These are phyloP conservation scores for Exophiala sideris DNA, from an alignment of 2,329 filamentous ascomycete species.

Conservation along the genomic window DNA sequence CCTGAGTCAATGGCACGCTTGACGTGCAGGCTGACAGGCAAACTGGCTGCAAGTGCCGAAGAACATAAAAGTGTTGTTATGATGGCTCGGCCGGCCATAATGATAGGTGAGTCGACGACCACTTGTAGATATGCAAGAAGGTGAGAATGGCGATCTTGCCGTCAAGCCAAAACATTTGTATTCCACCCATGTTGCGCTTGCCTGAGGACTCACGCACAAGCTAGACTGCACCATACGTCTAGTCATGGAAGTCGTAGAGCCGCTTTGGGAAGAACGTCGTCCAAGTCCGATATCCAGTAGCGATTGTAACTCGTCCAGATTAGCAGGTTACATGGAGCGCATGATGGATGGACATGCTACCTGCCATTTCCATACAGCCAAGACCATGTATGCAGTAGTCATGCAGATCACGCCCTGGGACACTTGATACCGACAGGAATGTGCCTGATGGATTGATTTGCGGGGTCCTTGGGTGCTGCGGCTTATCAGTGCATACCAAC, in stretches of 20 bases:
- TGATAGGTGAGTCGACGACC: background rate
- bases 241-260: background rate
- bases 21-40: conserved; percentile 16
- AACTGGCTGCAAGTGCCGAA: conserved; percentile 4
- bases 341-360: background rate
- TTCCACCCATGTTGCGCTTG: background rate
- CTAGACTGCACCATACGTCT: background rate
- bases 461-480: too few relatives aligned
- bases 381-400: too few relatives aligned
- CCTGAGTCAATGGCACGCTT: conserved; percentile 17
- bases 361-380: background rate
- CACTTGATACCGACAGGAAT: too few relatives aligned
- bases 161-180: conserved; percentile 1
- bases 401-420: too few relatives aligned
- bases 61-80: conserved; percentile 6
- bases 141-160: background rate
- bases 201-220: background rate
- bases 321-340: conserved; percentile 11
- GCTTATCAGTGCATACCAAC: too few relatives aligned
- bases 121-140: background rate
- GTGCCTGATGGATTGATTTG: too few relatives aligned
- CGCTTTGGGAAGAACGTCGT: background rate
- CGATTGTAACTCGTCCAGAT: conserved; percentile 8
- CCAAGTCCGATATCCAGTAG: conserved; percentile 10
- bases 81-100: conserved; percentile 5